Percentiles rank a stretch among this genome's conserved stretches.
These are phyloP conservation scores for Xylaria sp. DNA, from an alignment of 2,329 filamentous ascomycete genomes.

Conservation along the genomic window DNA sequence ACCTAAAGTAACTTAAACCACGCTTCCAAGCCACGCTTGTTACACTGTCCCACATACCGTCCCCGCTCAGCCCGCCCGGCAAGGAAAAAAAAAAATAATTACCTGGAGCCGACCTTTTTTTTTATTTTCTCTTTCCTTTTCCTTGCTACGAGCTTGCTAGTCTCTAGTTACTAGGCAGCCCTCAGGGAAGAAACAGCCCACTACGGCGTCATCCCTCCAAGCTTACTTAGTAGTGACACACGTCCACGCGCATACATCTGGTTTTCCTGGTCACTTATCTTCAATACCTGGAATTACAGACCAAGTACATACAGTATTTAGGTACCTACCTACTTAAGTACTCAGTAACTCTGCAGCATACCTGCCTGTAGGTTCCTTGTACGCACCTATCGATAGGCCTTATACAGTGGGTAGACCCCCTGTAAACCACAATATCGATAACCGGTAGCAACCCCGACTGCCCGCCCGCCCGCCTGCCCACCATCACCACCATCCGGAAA, in stretches of 20 bases:
- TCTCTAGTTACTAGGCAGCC: conserved; percentile 2
- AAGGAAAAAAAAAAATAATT: conserved; percentile 24
- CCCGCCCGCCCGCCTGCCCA: conserved; percentile 10
- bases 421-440: conserved; percentile 30
- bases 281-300: not conserved
- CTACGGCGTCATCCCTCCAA: not conserved
- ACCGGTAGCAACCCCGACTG: conserved; percentile 13
- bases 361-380: not conserved
- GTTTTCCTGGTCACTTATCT: conserved; percentile 1
- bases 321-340: not conserved
- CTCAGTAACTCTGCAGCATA: not conserved
- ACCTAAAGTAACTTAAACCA: conserved; percentile 10
- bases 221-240: not conserved
- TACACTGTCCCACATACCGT: not conserved
- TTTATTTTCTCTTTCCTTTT: conserved; percentile 15
- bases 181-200: conserved; percentile 4
- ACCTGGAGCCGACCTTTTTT: conserved; percentile 23
- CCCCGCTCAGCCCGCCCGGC: conserved; percentile 2
- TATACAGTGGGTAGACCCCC: conserved; percentile 15
- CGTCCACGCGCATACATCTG: not conserved
- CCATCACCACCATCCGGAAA: not conserved
- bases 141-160: not conserved
- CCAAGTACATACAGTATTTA: not conserved
- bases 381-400: conserved; percentile 32
- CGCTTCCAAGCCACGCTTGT: conserved; percentile 22